These are phyloP conservation scores for Histomonas meleagridis DNA, from an alignment of 208 protist genomes.

Conservation along the genomic window DNA sequence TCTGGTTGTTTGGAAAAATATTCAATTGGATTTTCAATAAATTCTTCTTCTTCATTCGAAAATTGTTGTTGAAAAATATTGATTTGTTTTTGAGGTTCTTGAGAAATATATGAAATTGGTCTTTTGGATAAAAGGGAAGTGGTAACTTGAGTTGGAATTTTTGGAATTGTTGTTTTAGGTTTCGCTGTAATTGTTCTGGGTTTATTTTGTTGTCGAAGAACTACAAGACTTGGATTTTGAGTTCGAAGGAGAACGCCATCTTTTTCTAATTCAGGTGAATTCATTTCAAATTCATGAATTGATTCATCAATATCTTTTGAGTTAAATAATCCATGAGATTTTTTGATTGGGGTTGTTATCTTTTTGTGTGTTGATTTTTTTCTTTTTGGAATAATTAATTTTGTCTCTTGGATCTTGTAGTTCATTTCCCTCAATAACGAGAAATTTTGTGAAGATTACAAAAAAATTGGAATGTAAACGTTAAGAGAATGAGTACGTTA, in stretches of 20 bases:
- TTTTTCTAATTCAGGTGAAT: neutral
- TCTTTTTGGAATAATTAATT: neutral
- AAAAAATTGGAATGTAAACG: no score
- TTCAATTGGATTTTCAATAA: neutral
- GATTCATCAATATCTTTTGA: neutral
- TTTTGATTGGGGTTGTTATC: neutral
- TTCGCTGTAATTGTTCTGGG: neutral
- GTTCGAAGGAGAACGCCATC: neutral
- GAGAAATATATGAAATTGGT: neutral
- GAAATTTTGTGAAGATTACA: no score
- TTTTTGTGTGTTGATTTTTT: neutral
- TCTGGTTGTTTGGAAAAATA: slow-evolving; percentile 3
- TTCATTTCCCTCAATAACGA: no score
- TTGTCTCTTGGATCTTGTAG: neutral
- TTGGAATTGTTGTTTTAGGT: neutral
- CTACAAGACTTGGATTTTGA: neutral
- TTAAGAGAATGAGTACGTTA: no score
- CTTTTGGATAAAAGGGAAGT: neutral
- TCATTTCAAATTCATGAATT: neutral
- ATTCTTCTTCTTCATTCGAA: neutral
- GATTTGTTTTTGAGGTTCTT: neutral
- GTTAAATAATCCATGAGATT: neutral
- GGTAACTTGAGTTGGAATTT: neutral
- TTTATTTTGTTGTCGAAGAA: neutral
- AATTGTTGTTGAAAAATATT: neutral